Evolutionary conservation across 768 basidiomycete species (phyloP).

Genomic region (Lactarius quietus): DNA sequence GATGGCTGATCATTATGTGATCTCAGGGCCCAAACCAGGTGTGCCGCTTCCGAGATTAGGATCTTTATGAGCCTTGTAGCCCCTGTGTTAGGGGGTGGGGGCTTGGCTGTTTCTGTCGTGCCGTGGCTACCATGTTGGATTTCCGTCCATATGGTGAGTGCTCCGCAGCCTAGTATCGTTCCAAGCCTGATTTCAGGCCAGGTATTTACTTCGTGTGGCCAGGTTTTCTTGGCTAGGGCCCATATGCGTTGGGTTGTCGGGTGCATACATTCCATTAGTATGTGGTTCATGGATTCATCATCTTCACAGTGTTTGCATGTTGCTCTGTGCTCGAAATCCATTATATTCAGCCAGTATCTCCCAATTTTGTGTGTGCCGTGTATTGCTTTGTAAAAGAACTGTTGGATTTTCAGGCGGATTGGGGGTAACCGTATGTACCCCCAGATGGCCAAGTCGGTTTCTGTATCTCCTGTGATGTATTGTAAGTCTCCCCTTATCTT

Average conservation of each 20-base stretch:
- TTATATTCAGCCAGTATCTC: neutral
- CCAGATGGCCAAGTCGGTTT: neutral
- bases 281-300: slow-evolving; percentile 27
- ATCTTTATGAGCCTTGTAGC: too few species aligned
- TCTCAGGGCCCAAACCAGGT: too few species aligned
- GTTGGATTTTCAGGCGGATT: neutral
- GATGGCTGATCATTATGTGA: too few species aligned
- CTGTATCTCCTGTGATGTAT: accelerated
- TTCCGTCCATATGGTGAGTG: neutral
- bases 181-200: neutral
- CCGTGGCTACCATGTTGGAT: too few species aligned
- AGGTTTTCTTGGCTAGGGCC: accelerated
- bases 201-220: neutral
- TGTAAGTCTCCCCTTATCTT: neutral
- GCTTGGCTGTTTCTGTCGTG: neutral
- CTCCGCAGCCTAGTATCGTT: slow-evolving; percentile 16
- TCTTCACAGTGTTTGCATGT: neutral
- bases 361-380: neutral
- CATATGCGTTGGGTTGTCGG: neutral
- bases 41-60: too few species aligned
- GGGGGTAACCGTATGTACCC: accelerated
- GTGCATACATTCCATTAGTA: slow-evolving; percentile 21
- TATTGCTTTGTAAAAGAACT: slow-evolving; percentile 1
- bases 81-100: too few species aligned
- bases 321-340: neutral